Evolutionary conservation across 345 rosid genomes (phyloP).

Genomic region (Populus ilicifolia): DNA sequence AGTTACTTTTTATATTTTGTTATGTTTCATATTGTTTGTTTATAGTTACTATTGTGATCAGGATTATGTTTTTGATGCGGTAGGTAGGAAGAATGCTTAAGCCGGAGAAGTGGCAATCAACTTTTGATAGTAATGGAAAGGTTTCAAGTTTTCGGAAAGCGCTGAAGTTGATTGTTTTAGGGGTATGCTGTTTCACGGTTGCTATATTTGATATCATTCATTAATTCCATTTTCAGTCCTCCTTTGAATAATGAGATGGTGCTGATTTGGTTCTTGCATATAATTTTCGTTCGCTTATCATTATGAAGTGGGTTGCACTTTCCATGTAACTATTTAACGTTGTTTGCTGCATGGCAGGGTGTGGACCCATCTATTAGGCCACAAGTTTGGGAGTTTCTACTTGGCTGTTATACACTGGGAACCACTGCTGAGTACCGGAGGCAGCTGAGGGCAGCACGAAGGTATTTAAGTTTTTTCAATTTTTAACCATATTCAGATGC

Average conservation of each 20-base stretch:
- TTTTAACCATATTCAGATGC: background rate
- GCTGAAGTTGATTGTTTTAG: conserved; percentile 65
- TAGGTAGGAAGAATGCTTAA: conserved; percentile 83
- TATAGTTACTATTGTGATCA: background rate
- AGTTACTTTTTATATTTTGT: background rate
- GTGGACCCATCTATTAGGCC: conserved; percentile 86
- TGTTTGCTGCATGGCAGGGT: conserved; percentile 51
- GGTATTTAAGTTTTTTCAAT: conserved; percentile 35
- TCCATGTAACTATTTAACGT: conserved; percentile 6
- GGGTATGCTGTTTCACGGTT: conserved; percentile 49
- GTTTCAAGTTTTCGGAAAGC: conserved; percentile 71
- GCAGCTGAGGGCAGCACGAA: conserved; percentile 69
- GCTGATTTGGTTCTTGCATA: background rate
- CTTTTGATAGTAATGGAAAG: conserved; percentile 77
- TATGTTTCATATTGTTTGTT: background rate
- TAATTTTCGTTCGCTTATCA: background rate
- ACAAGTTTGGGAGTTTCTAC: conserved; percentile 95
- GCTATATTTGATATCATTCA: background rate
- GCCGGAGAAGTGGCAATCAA: conserved; percentile 80
- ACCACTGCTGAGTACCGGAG: conserved; percentile 73
- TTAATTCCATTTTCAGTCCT: background rate
- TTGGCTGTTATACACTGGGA: conserved; percentile 73
- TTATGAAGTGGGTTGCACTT: background rate
- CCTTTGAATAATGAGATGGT: background rate
- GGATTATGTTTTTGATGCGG: conserved; percentile 18